Conservation (phyloP, 352 stramenopile genomes). For the Pythium brachiatum region DNA sequence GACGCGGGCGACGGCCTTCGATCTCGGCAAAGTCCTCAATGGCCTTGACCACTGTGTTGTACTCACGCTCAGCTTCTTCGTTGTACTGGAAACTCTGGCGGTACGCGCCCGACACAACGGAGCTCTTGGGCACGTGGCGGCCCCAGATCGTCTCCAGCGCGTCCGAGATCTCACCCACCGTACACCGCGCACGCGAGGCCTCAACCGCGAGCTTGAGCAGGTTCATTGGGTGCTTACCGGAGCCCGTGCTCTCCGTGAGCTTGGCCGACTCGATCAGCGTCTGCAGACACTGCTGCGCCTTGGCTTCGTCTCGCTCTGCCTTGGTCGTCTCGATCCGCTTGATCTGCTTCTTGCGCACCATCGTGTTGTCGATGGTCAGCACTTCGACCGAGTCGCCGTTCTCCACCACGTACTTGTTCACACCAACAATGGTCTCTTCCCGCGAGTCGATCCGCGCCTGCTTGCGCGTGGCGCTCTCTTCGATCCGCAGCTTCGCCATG, state of each 20-base stretch:
- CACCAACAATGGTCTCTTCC: slow-evolving; percentile 94
- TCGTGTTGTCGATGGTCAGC: slow-evolving; percentile 92
- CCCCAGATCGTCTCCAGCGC: slow-evolving; percentile 94
- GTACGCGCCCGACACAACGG: slow-evolving; percentile 57
- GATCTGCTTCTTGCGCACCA: slow-evolving; percentile 90
- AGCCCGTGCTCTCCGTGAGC: slow-evolving; percentile 64
- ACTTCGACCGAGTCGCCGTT: slow-evolving; percentile 90
- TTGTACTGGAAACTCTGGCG: slow-evolving; percentile 54
- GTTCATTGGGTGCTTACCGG: slow-evolving; percentile 91
- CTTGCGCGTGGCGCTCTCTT: slow-evolving; percentile 96
- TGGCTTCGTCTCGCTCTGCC: slow-evolving; percentile 73
- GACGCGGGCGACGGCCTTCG: slow-evolving; percentile 91
- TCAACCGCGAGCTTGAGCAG: slow-evolving; percentile 93
- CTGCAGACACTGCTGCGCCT: slow-evolving; percentile 56
- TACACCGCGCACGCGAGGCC: slow-evolving; percentile 87
- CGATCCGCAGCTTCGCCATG: slow-evolving; percentile 96
- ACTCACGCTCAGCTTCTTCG: slow-evolving; percentile 78
- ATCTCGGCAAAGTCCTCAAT: slow-evolving; percentile 92
- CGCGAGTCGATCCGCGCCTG: slow-evolving; percentile 94
- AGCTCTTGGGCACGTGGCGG: slow-evolving; percentile 88
- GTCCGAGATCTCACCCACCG: slow-evolving; percentile 95
- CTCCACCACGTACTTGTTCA: slow-evolving; percentile 96
- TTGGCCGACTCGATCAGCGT: slow-evolving; percentile 46
- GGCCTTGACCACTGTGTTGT: slow-evolving; percentile 82
- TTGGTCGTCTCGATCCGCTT: slow-evolving; percentile 84